These are phyloP conservation scores for Aureobasidium leucospermi DNA, from an alignment of 2,329 filamentous ascomycete species.

Conservation along the genomic window DNA sequence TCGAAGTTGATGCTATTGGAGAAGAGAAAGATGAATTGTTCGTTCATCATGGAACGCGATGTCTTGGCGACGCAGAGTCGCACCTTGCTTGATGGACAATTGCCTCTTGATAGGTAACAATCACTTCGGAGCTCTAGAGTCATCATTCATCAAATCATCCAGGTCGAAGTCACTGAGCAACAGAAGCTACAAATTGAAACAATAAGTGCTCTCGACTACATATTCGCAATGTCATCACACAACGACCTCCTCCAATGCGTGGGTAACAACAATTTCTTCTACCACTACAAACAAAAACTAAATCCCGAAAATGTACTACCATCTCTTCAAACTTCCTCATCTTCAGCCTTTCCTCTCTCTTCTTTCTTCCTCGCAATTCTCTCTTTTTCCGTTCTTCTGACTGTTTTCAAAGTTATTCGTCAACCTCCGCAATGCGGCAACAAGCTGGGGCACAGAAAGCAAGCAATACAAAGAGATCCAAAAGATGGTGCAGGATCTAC, in stretches of 20 bases:
- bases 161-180: too few species aligned
- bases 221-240: background rate
- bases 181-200: too few species aligned
- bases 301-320: background rate
- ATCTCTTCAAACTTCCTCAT: background rate
- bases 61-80: conserved; percentile 1
- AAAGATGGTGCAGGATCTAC: conserved; percentile 25
- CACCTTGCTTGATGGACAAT: background rate
- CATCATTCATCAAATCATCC: too few species aligned
- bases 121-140: background rate
- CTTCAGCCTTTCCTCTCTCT: background rate
- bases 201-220: too few species aligned
- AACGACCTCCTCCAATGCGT: conserved; percentile 7
- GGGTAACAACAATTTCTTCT: background rate
- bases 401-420: conserved; percentile 23
- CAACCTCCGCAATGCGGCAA: conserved; percentile 29
- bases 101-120: background rate
- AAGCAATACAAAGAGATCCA: conserved; percentile 25
- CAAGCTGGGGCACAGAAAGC: conserved; percentile 29
- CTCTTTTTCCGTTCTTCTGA: background rate
- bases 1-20: background rate
- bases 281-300: conserved; percentile 5
- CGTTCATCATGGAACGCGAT: background rate
- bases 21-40: background rate
- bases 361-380: background rate